A percentile compares a stretch with the other conserved stretches of the same genome.
Evolutionary conservation across 2,329 filamentous ascomycete species (phyloP).

Genomic region (Ilyonectria mors-panacis): DNA sequence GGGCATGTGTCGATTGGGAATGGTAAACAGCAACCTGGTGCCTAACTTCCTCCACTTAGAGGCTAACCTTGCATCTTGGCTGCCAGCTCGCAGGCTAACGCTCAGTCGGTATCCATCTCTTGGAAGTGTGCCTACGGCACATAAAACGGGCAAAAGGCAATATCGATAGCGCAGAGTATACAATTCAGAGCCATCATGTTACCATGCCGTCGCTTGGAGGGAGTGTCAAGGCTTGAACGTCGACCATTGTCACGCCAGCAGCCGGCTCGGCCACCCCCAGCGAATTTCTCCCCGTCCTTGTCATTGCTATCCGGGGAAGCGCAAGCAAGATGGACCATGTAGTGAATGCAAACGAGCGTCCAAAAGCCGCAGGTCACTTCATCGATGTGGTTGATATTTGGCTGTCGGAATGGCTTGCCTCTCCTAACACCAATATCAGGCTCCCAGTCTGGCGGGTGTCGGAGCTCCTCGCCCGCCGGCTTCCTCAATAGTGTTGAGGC

Average conservation of each 20-base stretch:
- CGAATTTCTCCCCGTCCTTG: constrained; percentile 30
- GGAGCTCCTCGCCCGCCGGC: constrained; percentile 33
- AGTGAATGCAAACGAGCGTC: constrained; percentile 35
- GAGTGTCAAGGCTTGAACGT: constrained; percentile 36
- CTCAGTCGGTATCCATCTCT: constrained; percentile 38
- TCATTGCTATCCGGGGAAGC: constrained; percentile 42
- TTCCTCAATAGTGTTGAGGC: constrained; percentile 39
- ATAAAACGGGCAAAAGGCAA: constrained; percentile 28
- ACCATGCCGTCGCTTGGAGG: constrained; percentile 28
- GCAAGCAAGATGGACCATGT: constrained; percentile 46
- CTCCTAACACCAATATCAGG: constrained; percentile 12
- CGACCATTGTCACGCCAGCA: constrained; percentile 30
- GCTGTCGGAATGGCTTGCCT: not conserved
- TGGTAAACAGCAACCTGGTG: constrained; percentile 29
- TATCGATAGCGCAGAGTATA: constrained; percentile 30
- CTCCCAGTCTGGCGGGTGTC: constrained; percentile 8
- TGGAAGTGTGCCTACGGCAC: constrained; percentile 40
- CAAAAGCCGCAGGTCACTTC: constrained; percentile 24
- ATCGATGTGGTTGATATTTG: constrained; percentile 26
- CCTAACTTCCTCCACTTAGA: not conserved
- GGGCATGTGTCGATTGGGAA: constrained; percentile 33
- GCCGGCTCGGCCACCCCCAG: not conserved
- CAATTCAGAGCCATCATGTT: constrained; percentile 27
- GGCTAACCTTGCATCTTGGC: not conserved
- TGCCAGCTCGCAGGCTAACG: constrained; percentile 30